Percentiles rank a stretch among this genome's conserved stretches.
These are phyloP conservation scores for Podospora pseudoanserina DNA, from an alignment of 495 filamentous ascomycete genomes.

Conservation along the genomic window DNA sequence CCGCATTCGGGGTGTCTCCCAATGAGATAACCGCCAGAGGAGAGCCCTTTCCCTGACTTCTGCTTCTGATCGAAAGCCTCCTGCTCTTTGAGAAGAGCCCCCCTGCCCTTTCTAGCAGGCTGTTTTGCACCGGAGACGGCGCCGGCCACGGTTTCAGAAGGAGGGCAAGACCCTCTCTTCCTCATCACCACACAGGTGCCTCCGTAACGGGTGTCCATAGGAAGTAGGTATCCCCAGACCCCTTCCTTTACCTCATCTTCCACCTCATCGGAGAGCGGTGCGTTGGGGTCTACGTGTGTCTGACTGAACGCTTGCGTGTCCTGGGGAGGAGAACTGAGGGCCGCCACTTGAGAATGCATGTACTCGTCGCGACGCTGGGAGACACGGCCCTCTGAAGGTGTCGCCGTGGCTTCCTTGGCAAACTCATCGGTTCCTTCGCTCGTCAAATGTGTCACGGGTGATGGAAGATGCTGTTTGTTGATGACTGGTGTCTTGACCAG, in stretches of 20 bases:
- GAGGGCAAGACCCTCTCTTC: constrained; percentile 62
- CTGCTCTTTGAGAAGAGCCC: constrained; percentile 48
- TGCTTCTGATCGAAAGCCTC: constrained; percentile 57
- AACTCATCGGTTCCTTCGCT: constrained; percentile 55
- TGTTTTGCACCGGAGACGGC: constrained; percentile 21
- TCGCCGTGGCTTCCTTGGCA: constrained; percentile 67
- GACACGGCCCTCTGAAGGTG: constrained; percentile 61
- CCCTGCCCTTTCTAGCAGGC: constrained; percentile 39
- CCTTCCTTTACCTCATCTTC: constrained; percentile 84
- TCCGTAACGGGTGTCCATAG: constrained; percentile 64
- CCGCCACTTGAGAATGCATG: constrained; percentile 41
- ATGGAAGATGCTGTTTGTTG: constrained; percentile 69
- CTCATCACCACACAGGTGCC: constrained; percentile 68
- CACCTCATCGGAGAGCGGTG: constrained; percentile 73
- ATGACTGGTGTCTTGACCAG: constrained; percentile 54
- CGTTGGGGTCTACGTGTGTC: constrained; percentile 64
- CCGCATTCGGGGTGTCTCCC: constrained; percentile 93
- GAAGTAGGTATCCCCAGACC: constrained; percentile 93
- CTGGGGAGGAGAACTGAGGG: constrained; percentile 53
- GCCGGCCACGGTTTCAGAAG: constrained; percentile 38
- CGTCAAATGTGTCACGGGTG: constrained; percentile 68
- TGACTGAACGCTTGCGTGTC: constrained; percentile 75
- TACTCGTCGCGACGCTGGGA: constrained; percentile 40
- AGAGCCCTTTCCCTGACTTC: constrained; percentile 46
- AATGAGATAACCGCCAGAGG: constrained; percentile 84